Evolutionary conservation across 179 eudicot genomes (phyloP).

Genomic region (Corrigiola litoralis): DNA sequence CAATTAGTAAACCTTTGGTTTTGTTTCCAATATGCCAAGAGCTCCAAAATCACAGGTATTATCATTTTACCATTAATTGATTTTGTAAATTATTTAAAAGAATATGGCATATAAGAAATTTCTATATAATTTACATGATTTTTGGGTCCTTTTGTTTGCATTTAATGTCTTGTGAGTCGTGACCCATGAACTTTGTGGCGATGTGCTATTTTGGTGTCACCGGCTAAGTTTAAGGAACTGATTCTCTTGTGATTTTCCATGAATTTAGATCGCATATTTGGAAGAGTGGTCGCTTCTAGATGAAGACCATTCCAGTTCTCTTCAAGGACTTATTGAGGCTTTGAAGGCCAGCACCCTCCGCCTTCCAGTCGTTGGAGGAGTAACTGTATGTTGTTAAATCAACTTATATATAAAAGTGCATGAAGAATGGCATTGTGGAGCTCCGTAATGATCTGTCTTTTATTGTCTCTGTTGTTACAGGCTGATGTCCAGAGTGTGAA

Average conservation of each 20-base stretch:
- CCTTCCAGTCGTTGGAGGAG: slow-evolving; percentile 93
- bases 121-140: too few species aligned
- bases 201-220: not conserved
- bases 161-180: not conserved
- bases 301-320: slow-evolving; percentile 60
- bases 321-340: slow-evolving; percentile 89
- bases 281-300: slow-evolving; percentile 93
- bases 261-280: slow-evolving; percentile 58
- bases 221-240: not conserved
- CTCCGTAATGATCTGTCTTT: slow-evolving; percentile 9
- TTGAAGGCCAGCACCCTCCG: slow-evolving; percentile 98
- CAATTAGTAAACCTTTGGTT: too few species aligned
- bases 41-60: too few species aligned
- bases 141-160: too few species aligned
- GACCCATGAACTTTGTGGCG: not conserved
- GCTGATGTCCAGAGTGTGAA: slow-evolving; percentile 76
- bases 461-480: slow-evolving; percentile 36
- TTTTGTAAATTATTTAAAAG: too few species aligned
- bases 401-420: slow-evolving; percentile 1
- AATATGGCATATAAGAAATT: too few species aligned
- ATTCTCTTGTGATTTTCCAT: not conserved
- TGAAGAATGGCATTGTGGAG: not conserved
- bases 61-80: too few species aligned
- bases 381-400: slow-evolving; percentile 49
- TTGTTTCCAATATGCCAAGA: too few species aligned